Base-by-base conservation (phyloP, 2,329 filamentous ascomycete species). In the Claviceps maximensis region DNA sequence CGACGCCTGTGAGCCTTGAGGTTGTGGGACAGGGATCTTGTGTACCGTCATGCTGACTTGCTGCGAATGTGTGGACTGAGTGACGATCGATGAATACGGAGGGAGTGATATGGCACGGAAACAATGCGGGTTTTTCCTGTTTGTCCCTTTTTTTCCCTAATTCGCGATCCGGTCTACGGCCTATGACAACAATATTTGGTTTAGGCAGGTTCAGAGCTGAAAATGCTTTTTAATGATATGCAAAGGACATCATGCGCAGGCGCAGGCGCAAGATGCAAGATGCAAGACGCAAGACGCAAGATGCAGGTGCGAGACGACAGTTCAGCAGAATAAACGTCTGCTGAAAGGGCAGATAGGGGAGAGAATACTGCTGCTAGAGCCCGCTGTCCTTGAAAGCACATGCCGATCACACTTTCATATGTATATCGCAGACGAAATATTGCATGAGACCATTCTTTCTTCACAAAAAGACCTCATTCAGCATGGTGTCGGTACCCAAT, bases 21-120 rank as follows among this genome's bases (percentile, higher is more conserved):
- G 6, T 60, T 57, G 60, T 58, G 62, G 36, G 33, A 42, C 13
- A 57, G 40, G 29, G 58, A 60, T 46, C 58, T 58, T 19, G 40
- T 63, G 41, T 61, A 61, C 29, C 58, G 56, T 10, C 49, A 56
- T 13, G 15, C 59, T 38, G 38, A 54, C n/a, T 48, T 41, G 41
- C 19, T 52, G 36, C 7, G 40, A 21, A 29, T 33, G 31, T 33
- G 25, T 9, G 31, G n/a, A 46, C 17, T 15, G 42, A 46, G 29
- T 19, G 4, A 29, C 3, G 17, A 10, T n/a, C 42, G 36, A 15
- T 21, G 17, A 29, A 33, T 19, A 27, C n/a, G 17, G 13, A 49
- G 8, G 23, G 21, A 23, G 27, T 49, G 45, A 40, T 21, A 10
- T 23, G 21, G 45, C 41, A 44, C 15, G 21, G 21, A 25, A 44